Evolutionary conservation across 2,329 filamentous ascomycete species (phyloP).

Genomic region (Rutstroemia sp.): DNA sequence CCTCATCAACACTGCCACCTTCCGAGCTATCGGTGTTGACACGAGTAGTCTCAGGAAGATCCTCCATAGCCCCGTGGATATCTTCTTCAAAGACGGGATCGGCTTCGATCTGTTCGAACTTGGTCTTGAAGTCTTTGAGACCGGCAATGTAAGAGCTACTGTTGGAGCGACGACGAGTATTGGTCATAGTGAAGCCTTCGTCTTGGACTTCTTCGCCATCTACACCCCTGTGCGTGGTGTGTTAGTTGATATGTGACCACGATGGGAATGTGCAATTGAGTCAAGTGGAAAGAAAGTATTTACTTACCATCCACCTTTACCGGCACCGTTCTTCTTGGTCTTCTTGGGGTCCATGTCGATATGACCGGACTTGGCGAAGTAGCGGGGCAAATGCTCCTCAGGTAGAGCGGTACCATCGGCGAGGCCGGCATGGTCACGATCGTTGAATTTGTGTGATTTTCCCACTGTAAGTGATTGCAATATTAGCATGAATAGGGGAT

Average conservation of each 20-base stretch:
- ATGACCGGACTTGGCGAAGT: constrained; percentile 84
- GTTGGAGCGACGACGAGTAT: constrained; percentile 87
- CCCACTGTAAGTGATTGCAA: constrained; percentile 59
- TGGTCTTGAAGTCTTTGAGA: constrained; percentile 82
- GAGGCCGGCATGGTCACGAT: constrained; percentile 75
- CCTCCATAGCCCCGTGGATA: constrained; percentile 55
- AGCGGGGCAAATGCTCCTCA: constrained; percentile 72
- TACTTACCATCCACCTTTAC: constrained; percentile 87
- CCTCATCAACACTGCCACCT: constrained; percentile 28
- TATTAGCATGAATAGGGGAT: constrained; percentile 13
- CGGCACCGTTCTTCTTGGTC: constrained; percentile 92
- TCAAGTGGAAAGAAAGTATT: not conserved
- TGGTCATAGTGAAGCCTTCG: constrained; percentile 73
- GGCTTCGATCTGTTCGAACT: constrained; percentile 84
- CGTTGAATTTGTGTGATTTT: constrained; percentile 92
- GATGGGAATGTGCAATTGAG: not conserved
- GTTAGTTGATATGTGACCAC: constrained; percentile 8
- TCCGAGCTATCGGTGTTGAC: constrained; percentile 28
- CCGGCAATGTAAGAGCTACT: constrained; percentile 67
- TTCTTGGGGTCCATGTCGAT: constrained; percentile 80
- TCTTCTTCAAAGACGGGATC: constrained; percentile 91
- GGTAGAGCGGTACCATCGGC: constrained; percentile 64
- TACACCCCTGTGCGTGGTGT: constrained; percentile 57
- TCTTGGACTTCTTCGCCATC: constrained; percentile 80
- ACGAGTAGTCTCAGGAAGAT: constrained; percentile 23